These are phyloP conservation scores for Tetraselmis chui DNA, from an alignment of 139 green algal species.

Conservation along the genomic window DNA sequence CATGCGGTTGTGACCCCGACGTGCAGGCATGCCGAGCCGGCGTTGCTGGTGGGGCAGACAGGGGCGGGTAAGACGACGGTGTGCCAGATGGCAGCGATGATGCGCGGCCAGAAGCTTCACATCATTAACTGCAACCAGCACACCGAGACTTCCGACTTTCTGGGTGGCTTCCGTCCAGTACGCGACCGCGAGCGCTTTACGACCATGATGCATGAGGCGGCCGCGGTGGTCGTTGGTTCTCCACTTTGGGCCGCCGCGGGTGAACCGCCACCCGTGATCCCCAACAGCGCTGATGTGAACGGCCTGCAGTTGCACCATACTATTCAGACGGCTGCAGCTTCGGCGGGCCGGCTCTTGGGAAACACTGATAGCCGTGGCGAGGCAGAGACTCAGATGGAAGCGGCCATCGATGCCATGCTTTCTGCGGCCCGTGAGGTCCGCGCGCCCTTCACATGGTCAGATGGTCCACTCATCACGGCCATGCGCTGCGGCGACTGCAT, in stretches of 20 bases:
- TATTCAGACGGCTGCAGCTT: background rate
- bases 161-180: constrained; percentile 84
- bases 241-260: background rate
- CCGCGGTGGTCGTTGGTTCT: background rate
- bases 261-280: too few relatives aligned
- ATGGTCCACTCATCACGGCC: constrained; percentile 89
- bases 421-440: background rate
- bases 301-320: background rate
- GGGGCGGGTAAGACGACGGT: constrained; percentile 96
- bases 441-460: constrained; percentile 60
- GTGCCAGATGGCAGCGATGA: constrained; percentile 84
- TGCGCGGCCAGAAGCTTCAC: constrained; percentile 70
- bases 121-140: constrained; percentile 99
- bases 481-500: constrained; percentile 91
- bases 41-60: constrained; percentile 94
- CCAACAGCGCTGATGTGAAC: background rate
- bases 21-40: constrained; percentile 76
- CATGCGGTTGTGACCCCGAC: too few relatives aligned
- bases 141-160: constrained; percentile 95
- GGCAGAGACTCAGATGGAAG: background rate
- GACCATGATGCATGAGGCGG: background rate
- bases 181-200: constrained; percentile 20
- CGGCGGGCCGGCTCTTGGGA: background rate
- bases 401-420: background rate
- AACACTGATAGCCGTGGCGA: background rate